These are phyloP conservation scores for Debaryomycetaceae sp. DNA, from an alignment of 1,139 yeast genomes.

Conservation along the genomic window DNA sequence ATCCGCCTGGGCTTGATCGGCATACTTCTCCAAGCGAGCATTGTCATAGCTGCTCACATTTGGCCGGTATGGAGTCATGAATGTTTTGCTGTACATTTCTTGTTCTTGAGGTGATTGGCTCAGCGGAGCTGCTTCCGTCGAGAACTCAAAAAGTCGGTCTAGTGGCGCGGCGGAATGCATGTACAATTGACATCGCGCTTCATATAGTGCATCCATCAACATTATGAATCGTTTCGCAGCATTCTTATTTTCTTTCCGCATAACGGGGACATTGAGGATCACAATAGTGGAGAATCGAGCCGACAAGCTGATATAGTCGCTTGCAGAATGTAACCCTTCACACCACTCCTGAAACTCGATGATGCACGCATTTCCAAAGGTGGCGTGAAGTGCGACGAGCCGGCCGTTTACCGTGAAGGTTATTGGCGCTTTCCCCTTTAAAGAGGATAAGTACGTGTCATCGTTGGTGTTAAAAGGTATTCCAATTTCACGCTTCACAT, in stretches of 20 bases:
- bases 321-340: conserved; percentile 47
- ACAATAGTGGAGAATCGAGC: conserved; percentile 47
- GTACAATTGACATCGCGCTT: conserved; percentile 49
- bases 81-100: conserved; percentile 59
- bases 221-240: conserved; percentile 64
- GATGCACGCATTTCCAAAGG: conserved; percentile 31
- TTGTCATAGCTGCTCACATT: conserved; percentile 53
- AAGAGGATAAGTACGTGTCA: no score
- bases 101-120: conserved; percentile 34
- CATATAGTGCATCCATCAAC: conserved; percentile 57
- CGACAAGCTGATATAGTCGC: conserved; percentile 61
- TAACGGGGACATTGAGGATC: conserved; percentile 50
- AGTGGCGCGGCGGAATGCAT: conserved; percentile 40
- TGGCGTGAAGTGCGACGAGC: conserved; percentile 33
- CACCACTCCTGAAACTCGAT: conserved; percentile 50
- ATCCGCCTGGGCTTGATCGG: conserved; percentile 18
- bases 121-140: conserved; percentile 8
- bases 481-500: conserved; percentile 15
- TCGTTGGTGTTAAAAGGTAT: conserved; percentile 3
- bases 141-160: conserved; percentile 39
- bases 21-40: conserved; percentile 23
- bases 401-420: conserved; percentile 47
- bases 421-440: background rate
- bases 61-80: conserved; percentile 58
- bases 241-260: conserved; percentile 49